These are phyloP conservation scores for Phytophthora fragariae DNA, from an alignment of 352 stramenopile species.

Conservation along the genomic window DNA sequence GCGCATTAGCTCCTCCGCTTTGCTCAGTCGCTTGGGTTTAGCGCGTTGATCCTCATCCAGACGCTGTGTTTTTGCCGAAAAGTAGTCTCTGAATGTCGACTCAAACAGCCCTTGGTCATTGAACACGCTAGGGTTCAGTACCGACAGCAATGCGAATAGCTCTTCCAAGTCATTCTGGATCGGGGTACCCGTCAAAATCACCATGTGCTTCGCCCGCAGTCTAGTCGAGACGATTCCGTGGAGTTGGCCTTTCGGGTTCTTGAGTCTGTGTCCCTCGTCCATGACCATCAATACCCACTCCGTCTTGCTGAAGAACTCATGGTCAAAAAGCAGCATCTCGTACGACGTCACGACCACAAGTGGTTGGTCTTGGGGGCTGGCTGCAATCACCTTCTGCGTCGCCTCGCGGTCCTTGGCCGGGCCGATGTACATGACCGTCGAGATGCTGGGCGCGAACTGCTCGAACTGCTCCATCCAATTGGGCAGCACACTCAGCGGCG, in stretches of 20 bases:
- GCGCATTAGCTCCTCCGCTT: constrained; percentile 63
- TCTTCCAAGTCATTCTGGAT: constrained; percentile 91
- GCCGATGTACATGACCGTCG: constrained; percentile 63
- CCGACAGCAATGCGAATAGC: constrained; percentile 78
- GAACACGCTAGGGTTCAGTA: constrained; percentile 91
- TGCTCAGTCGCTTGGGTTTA: constrained; percentile 33
- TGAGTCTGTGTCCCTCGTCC: constrained; percentile 91
- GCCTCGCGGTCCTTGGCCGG: constrained; percentile 55
- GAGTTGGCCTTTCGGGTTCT: constrained; percentile 77
- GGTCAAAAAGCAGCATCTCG: constrained; percentile 72
- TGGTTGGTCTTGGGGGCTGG: constrained; percentile 26
- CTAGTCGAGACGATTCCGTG: constrained; percentile 56
- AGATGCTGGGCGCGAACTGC: constrained; percentile 66
- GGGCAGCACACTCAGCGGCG: constrained; percentile 80
- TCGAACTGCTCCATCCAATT: constrained; percentile 88
- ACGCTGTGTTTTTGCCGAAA: constrained; percentile 72
- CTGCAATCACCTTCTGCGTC: constrained; percentile 32
- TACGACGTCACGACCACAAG: constrained; percentile 82
- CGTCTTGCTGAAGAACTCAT: constrained; percentile 57
- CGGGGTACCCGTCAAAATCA: constrained; percentile 85
- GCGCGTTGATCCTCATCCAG: constrained; percentile 33
- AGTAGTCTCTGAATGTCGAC: constrained; percentile 60
- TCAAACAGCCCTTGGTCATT: constrained; percentile 62
- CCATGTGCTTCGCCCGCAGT: constrained; percentile 51
- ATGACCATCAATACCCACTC: constrained; percentile 77